Evolutionary conservation across 176 grass and related monocot genomes (phyloP), one percentile per base, ranked within the genome.

Genomic region (Tuctoria greenei): DNA sequence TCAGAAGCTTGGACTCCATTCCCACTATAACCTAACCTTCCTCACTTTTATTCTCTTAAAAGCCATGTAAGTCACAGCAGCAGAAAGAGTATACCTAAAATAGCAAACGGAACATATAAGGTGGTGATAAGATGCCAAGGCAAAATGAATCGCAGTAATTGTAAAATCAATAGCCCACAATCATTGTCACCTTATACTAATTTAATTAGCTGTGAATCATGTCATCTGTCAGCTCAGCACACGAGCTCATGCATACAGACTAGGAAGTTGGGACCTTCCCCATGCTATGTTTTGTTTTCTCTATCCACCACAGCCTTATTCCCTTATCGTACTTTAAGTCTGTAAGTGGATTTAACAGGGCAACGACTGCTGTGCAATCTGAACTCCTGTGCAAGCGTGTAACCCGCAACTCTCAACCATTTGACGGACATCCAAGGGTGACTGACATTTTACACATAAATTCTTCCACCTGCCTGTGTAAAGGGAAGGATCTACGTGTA

Each of bases 81-180:
- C 95, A 69, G 95, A 92, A 61, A 99, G 91, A 79, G 91, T 88
- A 70, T 99, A 95, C 95, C 91, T 99, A 55, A 79, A 75, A 86
- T 37, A 78, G 14, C 66, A 72, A 82, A 73, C 69, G 64, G 70
- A 74, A 63, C 20, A 71, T 45, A 70, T 54, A 25, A 69, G 71
- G 11, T 55, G 37, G 56, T 58, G 59, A 72, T 71, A 52, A 45
- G 51, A 38, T 8, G 18, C 40, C 25, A 62, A 49, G 43, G 17
- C 21, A 67, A 26, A 47, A 49, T 37, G 2, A 46, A 14, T 5
- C 34, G 49, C 17, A 76, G 58, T 50, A 63, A 51, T 31, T 31
- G 31, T 23, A 79, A 4, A 46, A 52, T 69, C 34, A 61, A 10
- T 4, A 37, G 4, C 25, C 20, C 26, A 76, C 34, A 8, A 36